Conservation (phyloP, 2,329 filamentous ascomycete species). For the Fusarium sp. region DNA sequence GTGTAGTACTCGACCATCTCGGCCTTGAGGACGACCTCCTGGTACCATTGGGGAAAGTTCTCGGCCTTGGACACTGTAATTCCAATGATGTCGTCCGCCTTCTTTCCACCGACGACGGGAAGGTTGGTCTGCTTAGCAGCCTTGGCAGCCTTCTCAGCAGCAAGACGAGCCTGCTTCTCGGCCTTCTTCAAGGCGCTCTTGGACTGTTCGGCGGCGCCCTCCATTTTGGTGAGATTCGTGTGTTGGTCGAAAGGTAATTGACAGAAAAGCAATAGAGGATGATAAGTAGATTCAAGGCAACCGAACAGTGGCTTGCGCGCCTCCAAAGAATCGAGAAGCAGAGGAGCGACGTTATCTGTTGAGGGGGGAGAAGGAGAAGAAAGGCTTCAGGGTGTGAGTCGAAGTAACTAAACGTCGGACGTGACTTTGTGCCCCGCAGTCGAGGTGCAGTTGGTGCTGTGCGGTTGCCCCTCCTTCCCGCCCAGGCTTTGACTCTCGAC, state of each 20-base stretch:
- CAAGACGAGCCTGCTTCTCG: constrained; percentile 69
- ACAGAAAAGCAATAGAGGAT: neutral
- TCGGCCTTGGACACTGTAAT: constrained; percentile 86
- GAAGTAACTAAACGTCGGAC: constrained; percentile 38
- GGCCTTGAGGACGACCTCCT: constrained; percentile 95
- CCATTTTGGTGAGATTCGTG: constrained; percentile 41
- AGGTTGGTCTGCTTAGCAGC: constrained; percentile 62
- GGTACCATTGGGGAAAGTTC: constrained; percentile 95
- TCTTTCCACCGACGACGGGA: constrained; percentile 65
- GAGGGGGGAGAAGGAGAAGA: constrained; percentile 23
- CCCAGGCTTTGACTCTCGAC: neutral
- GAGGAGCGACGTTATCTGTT: constrained; percentile 20
- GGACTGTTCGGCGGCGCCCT: constrained; percentile 52
- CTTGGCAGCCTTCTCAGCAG: constrained; percentile 69
- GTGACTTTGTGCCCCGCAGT: constrained; percentile 42
- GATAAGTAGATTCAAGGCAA: constrained; percentile 4
- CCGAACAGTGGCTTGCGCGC: constrained; percentile 23
- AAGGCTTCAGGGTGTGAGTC: constrained; percentile 38
- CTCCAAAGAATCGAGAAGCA: constrained; percentile 23
- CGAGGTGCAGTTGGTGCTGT: constrained; percentile 1
- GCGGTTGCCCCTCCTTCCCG: neutral
- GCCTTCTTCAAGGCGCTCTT: constrained; percentile 73
- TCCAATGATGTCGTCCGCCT: constrained; percentile 77
- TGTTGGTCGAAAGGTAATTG: constrained; percentile 3
- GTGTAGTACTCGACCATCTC: constrained; percentile 97